Conservation (phyloP, 164 flowering plant genomes). For the Cinnamomum micranthum region DNA sequence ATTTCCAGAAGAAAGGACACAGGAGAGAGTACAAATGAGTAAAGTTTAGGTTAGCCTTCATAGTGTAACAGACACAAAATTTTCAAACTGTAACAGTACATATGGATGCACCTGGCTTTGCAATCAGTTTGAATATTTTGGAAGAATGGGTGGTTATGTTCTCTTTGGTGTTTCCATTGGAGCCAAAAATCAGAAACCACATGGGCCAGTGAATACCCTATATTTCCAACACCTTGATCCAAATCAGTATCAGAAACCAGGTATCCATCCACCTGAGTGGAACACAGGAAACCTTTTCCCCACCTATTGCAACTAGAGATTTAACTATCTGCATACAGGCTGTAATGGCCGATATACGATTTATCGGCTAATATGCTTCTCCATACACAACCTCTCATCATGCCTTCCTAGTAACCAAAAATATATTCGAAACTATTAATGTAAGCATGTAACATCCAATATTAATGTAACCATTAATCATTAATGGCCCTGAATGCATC, state of each 20-base stretch:
- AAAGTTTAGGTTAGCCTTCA: neutral
- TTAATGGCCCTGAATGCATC: neutral
- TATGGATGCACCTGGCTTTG: neutral
- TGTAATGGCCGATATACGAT: too few species aligned
- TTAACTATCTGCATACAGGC: too few species aligned
- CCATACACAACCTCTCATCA: too few species aligned
- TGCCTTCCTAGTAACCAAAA: too few species aligned
- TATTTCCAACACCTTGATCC: neutral
- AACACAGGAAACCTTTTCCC: neutral
- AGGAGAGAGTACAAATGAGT: neutral
- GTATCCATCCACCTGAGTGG: too few species aligned
- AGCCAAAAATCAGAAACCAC: neutral
- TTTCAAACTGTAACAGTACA: neutral
- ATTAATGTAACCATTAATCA: neutral
- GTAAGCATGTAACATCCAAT: neutral
- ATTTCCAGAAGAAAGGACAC: conserved; percentile 13
- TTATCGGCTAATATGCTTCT: too few species aligned
- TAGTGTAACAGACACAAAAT: neutral
- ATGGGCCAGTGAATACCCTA: neutral
- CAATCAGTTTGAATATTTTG: neutral
- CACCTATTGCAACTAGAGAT: neutral
- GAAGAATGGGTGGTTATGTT: neutral
- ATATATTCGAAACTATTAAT: too few species aligned
- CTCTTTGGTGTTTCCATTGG: neutral
- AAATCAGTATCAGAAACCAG: neutral